These are phyloP conservation scores for Wilcoxina mikolae DNA, from an alignment of 495 filamentous ascomycete species.

Conservation along the genomic window DNA sequence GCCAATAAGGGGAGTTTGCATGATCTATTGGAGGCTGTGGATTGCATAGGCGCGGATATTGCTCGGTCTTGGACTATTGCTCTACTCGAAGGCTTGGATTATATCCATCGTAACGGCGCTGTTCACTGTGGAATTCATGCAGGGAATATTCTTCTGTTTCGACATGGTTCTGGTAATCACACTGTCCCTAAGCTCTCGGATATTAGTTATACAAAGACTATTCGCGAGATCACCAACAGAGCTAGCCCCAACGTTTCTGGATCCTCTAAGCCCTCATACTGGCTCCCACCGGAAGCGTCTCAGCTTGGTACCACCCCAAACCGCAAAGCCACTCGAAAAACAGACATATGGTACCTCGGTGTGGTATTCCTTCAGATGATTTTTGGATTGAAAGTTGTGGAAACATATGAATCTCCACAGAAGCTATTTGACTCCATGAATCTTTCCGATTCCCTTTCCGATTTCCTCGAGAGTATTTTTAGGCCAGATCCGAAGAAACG, in stretches of 20 bases:
- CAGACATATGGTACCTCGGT: constrained; percentile 89
- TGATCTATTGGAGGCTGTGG: constrained; percentile 65
- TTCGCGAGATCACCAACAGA: constrained; percentile 37
- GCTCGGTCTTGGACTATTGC: constrained; percentile 75
- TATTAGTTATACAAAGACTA: constrained; percentile 47
- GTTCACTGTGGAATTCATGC: constrained; percentile 67
- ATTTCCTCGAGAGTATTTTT: constrained; percentile 71
- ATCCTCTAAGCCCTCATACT: constrained; percentile 46
- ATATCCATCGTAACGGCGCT: constrained; percentile 66
- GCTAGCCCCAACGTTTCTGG: constrained; percentile 11
- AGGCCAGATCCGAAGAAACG: constrained; percentile 67
- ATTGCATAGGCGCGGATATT: constrained; percentile 52
- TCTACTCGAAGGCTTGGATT: constrained; percentile 78
- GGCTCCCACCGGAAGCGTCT: constrained; percentile 67
- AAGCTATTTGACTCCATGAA: constrained; percentile 47
- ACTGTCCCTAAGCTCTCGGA: constrained; percentile 51
- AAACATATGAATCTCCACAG: constrained; percentile 64
- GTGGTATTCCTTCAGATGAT: constrained; percentile 83
- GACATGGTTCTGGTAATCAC: constrained; percentile 42
- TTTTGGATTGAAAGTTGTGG: constrained; percentile 63
- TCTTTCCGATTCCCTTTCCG: constrained; percentile 58
- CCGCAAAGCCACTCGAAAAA: constrained; percentile 36
- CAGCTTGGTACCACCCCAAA: constrained; percentile 46
- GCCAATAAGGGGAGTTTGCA: constrained; percentile 68
- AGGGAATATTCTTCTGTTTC: constrained; percentile 57